Conservation (phyloP, 495 filamentous ascomycete species). For the Penicillium flavigenum region DNA sequence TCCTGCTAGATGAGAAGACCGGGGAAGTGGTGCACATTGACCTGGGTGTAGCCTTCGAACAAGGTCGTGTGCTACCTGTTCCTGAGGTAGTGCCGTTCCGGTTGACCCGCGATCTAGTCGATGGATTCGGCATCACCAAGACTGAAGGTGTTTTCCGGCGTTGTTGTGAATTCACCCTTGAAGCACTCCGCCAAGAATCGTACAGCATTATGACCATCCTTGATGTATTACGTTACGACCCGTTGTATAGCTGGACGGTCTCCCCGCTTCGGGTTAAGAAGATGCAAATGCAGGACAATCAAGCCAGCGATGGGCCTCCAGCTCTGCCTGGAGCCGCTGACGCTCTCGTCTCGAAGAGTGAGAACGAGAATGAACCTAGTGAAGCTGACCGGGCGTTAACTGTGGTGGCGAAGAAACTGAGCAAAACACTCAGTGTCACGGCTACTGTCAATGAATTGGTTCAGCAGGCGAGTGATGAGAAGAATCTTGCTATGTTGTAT, state of each 20-base stretch:
- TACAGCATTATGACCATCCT: constrained; percentile 97
- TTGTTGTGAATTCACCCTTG: constrained; percentile 96
- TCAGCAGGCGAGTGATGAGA: constrained; percentile 90
- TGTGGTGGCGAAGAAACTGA: constrained; percentile 91
- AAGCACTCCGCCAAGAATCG: constrained; percentile 85
- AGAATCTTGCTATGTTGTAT: constrained; percentile 89
- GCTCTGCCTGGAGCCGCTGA: constrained; percentile 34
- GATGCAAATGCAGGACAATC: constrained; percentile 63
- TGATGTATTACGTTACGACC: constrained; percentile 93
- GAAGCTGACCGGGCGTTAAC: constrained; percentile 90
- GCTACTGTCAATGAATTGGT: constrained; percentile 97
- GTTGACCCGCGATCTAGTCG: constrained; percentile 91
- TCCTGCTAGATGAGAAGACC: constrained; percentile 83
- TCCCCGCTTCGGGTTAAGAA: constrained; percentile 81
- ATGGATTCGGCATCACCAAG: constrained; percentile 93
- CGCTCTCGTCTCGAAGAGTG: constrained; percentile 38
- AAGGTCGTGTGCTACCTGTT: constrained; percentile 86
- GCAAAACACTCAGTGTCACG: constrained; percentile 86
- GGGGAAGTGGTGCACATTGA: constrained; percentile 98
- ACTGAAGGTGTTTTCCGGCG: constrained; percentile 94
- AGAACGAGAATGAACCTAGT: constrained; percentile 74
- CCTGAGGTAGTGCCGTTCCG: constrained; percentile 96
- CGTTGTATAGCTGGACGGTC: constrained; percentile 91
- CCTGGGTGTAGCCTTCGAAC: constrained; percentile 92
- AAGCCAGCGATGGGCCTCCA: constrained; percentile 45